Evolutionary conservation across 2,329 filamentous ascomycete genomes (phyloP), one percentile per base, ranked within the genome.

Genomic region (Xylaria sp.): DNA sequence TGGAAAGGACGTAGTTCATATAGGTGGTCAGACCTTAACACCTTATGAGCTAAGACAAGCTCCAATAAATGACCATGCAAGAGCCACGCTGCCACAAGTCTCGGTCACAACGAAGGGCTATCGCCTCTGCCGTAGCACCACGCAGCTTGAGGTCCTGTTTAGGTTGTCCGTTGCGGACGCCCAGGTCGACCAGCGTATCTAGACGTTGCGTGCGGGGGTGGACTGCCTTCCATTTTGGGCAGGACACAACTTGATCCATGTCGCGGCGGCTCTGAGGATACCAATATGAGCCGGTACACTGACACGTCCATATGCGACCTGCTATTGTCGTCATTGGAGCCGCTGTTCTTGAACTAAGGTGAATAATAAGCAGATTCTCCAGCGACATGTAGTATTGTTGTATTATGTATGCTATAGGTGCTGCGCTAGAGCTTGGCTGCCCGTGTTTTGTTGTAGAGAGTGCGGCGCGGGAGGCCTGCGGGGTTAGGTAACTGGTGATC

Each of bases 31-130:
- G 48, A 7, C 9, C 29, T 13, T n/a, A n/a, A n/a, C 29, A 6
- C 54, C 57, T 57, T 52, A 48, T 50, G 49, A 50, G 47, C 49
- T 48, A 38, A 38, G 47, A 26, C 34, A 42, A 42, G 46, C 29
- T 38, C 26, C 19, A 43, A 19, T n/a, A 50, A 48, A 48, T 41
- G 37, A 39, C 44, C 43, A 39, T 58, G 58, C 58, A 45, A 41
- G 52, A 57, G 48, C n/a, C n/a, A n/a, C 20, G 44, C 47, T 29
- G 34, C 18, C 18, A 44, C n/a, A 48, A 40, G 34, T 41, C 55
- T 53, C 52, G 58, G 43, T 7, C 44, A 54, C 58, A 54, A 40
- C 54, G 54, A 41, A 50, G 38, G 44, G 48, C 46, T 39, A 43
- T 11, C 42, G 4, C 44, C 47, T 22, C 47, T 22, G 7, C 46